Evolutionary conservation across 257 asterid genomes (phyloP), one percentile per base, ranked within the genome.

Genomic region (Perilla frutescens): DNA sequence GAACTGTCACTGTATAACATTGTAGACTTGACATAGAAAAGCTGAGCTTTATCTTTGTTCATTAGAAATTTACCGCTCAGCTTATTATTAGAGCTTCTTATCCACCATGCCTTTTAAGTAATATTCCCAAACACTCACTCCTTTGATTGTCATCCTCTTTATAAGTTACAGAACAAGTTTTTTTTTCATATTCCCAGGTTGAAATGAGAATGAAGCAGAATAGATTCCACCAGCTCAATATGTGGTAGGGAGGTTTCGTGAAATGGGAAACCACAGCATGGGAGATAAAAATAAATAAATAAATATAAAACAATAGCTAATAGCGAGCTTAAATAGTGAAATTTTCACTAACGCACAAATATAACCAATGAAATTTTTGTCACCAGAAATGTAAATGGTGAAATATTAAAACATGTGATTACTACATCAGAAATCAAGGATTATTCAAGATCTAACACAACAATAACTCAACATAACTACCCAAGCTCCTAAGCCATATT

Each of bases 381-480:
- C 39, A 3, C 14, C 39, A 4, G 13, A 39, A 63, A 34, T 34
- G 4, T 2, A 66, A 65, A 37, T 31, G 32, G 53, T 53, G 29
- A 60, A 54, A 32, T 45, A 14, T 32, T 8, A 20, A 26, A 39
- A 12, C 26, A 36, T 32, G 13, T 71, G 7, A 26, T 4, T 51
- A 8, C 70, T 39, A 55, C 45, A 51, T 29, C 50, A 4, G 31
- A 62, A 66, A 40, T 32, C 64, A 11, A 62, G 32, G 39, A 61
- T 10, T 41, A 41, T 50, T 13, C 44, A 53, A 41, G 73, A 36
- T 66, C 20, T 32, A 72, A 57, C 70, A 49, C 44, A 61, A n/a
- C 10, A 44, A 71, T 54, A 81, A 53, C 58, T 43, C 70, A 74
- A 48, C 70, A 79, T 48, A n/a, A 29, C 29, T 29, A 69, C 59